Percentiles rank a stretch among this genome's conserved stretches.
These are phyloP conservation scores for Sugiyamaella smithiae DNA, from an alignment of 805 yeast species.

Conservation along the genomic window DNA sequence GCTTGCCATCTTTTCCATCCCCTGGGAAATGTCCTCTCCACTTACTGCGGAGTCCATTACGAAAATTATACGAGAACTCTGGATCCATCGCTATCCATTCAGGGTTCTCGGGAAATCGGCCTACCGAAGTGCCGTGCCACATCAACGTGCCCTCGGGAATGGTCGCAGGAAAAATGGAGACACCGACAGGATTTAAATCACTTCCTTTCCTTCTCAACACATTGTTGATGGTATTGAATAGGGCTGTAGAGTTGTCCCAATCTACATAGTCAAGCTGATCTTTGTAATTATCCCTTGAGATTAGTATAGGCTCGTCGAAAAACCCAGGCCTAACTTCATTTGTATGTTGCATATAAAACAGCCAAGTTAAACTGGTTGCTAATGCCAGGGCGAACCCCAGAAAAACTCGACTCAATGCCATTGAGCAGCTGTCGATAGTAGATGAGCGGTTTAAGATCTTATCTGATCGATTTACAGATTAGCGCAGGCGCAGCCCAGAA, in stretches of 20 bases:
- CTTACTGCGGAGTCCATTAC: not conserved
- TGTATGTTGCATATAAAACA: too few species aligned
- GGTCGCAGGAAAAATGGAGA: slow-evolving; percentile 57
- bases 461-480: too few species aligned
- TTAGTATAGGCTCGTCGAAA: not conserved
- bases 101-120: slow-evolving; percentile 42
- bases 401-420: too few species aligned
- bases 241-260: slow-evolving; percentile 13
- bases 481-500: too few species aligned
- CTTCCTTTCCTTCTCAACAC: slow-evolving; percentile 52
- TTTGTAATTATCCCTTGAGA: not conserved
- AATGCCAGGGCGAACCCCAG: too few species aligned
- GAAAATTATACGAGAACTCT: slow-evolving; percentile 49
- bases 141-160: slow-evolving; percentile 57
- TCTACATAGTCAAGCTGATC: not conserved
- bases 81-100: slow-evolving; percentile 68
- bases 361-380: too few species aligned
- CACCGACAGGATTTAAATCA: slow-evolving; percentile 50
- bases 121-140: slow-evolving; percentile 50
- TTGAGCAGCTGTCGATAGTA: too few species aligned
- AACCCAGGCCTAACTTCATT: too few species aligned
- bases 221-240: slow-evolving; percentile 53
- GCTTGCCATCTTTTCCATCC: not conserved
- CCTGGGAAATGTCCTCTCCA: not conserved
- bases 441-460: too few species aligned